phyloP scores from a whole-genome alignment of 805 yeast genomes.

The Saturnispora serradocipensis region DNA sequence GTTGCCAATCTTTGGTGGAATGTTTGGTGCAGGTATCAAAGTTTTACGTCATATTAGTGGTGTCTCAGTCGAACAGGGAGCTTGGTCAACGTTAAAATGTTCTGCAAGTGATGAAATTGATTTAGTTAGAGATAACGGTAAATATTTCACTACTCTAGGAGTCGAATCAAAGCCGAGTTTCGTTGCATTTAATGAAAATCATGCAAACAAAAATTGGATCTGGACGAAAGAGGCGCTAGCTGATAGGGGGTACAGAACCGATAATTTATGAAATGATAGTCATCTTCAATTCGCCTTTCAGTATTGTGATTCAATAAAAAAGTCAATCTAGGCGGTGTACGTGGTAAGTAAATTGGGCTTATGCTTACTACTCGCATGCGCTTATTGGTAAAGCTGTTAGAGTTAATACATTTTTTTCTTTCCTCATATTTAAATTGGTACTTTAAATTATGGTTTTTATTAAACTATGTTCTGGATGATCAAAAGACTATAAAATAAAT shows the following conservation, averaged over 20 bases:
- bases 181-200: constrained; percentile 48
- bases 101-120: constrained; percentile 45
- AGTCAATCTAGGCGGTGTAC: background rate
- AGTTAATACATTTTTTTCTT: background rate
- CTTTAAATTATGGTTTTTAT: no score
- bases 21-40: constrained; percentile 66
- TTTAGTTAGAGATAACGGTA: constrained; percentile 54
- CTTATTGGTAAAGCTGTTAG: background rate
- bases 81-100: constrained; percentile 53
- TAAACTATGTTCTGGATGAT: no score
- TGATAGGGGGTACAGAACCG: constrained; percentile 36
- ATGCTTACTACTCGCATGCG: background rate
- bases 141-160: constrained; percentile 57
- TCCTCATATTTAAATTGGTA: background rate
- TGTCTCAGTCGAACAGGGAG: constrained; percentile 61
- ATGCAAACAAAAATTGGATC: constrained; percentile 65
- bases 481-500: no score
- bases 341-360: no score
- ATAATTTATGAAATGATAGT: background rate
- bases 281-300: background rate
- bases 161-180: constrained; percentile 44
- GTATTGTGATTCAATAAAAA: background rate
- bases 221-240: constrained; percentile 62
- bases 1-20: constrained; percentile 62
- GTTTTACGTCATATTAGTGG: constrained; percentile 63